Evolutionary conservation across 1,284 basidiomycete species (phyloP), one percentile per base, ranked within the genome.

Genomic region (Cystobasidium pallidum): DNA sequence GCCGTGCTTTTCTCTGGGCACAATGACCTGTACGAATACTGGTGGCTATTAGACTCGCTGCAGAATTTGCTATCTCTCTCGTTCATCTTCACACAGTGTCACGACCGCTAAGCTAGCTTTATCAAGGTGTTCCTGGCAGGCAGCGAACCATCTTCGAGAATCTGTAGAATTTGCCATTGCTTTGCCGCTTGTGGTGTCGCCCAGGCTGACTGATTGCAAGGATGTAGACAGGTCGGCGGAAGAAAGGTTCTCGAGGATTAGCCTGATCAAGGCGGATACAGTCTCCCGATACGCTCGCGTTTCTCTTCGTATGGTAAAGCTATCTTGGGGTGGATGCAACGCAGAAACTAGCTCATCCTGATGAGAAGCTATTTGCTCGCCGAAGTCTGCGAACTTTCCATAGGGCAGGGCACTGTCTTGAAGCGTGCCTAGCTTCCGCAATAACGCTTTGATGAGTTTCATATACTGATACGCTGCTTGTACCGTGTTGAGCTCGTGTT

Each of bases 271-370:
- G 11, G 19, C 28, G 2, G 4, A 3, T n/a, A 52, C 21, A 1
- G n/a, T 28, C n/a, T 47, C 4, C 8, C 47, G 15, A 39, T 70
- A 70, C 17, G n/a, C 24, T 24, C 36, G 36, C 17, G 51, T 30
- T n/a, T 57, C 51, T 13, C 30, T 61, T 21, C 39, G 26, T 17
- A 62, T 51, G 10, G 17, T 55, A 15, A 8, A 13, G 21, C 15
- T 49, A 21, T 51, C 45, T 47, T 70, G 67, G n/a, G 67, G 67
- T 39, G 55, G 57, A 26, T 70, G 45, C 30, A 62, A 34, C 6
- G 55, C 45, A 8, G 67, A 59, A 1, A 58, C 67, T 13, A 70
- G 45, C n/a, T 70, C 67, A 32, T 70, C 67, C 19, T 70, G 67
- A 10, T 19, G 19, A 47, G 55, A 47, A 45, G 45, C 54, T 47